These are phyloP conservation scores for Aspergillus asperescens DNA, from an alignment of 495 filamentous ascomycete genomes.

Conservation along the genomic window DNA sequence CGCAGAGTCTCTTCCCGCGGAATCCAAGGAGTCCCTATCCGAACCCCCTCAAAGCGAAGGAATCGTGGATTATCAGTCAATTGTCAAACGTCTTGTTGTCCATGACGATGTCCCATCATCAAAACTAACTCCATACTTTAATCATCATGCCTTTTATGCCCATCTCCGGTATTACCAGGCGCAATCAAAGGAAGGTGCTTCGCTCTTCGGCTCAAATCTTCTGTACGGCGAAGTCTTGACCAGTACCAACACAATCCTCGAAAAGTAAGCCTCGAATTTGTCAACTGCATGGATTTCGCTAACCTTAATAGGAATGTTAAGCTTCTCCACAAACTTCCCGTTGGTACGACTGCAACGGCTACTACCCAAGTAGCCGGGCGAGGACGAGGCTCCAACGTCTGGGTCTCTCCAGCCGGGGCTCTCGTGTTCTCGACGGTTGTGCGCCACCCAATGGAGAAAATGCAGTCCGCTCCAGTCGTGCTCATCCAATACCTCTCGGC, in stretches of 20 bases:
- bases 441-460: constrained; percentile 68
- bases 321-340: constrained; percentile 69
- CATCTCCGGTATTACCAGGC: constrained; percentile 63
- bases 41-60: constrained; percentile 36
- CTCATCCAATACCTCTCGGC: constrained; percentile 93
- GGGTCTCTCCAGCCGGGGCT: constrained; percentile 84
- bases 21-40: constrained; percentile 14
- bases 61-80: constrained; percentile 66
- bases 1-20: constrained; percentile 45
- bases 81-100: constrained; percentile 70
- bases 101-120: constrained; percentile 61
- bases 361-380: constrained; percentile 88
- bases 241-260: constrained; percentile 90
- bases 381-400: constrained; percentile 87
- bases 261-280: constrained; percentile 57
- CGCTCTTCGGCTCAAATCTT: constrained; percentile 67
- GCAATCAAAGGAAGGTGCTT: constrained; percentile 47
- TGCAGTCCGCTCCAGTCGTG: constrained; percentile 71
- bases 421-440: constrained; percentile 85
- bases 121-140: constrained; percentile 82
- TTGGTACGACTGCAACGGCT: constrained; percentile 84
- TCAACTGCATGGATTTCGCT: constrained; percentile 3
- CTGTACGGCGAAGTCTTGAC: constrained; percentile 92
- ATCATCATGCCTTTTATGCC: constrained; percentile 73
- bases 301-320: constrained; percentile 59